Evolutionary conservation across 2,329 filamentous ascomycete species (phyloP).

Genomic region (Exophiala sp.): DNA sequence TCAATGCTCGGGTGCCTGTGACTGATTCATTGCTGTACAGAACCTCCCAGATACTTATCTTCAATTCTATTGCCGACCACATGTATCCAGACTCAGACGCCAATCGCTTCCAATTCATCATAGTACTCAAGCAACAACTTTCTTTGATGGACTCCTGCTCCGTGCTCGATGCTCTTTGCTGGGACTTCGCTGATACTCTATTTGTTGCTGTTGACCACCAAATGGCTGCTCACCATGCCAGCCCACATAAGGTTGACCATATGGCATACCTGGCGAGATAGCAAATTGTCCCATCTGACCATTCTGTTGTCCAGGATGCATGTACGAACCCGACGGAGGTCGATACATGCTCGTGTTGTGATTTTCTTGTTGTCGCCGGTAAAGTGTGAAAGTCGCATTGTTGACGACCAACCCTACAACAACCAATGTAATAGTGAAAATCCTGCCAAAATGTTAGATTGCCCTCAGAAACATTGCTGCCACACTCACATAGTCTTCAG

Average conservation of each 20-base stretch:
- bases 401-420: slow-evolving; percentile 26
- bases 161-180: slow-evolving; percentile 27
- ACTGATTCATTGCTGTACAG: too few relatives aligned
- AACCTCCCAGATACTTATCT: too few relatives aligned
- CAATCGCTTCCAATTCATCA: neutral
- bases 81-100: neutral
- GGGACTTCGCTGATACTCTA: slow-evolving; percentile 28
- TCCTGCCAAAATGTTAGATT: slow-evolving; percentile 23
- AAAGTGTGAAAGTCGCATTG: slow-evolving; percentile 28
- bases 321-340: slow-evolving; percentile 22
- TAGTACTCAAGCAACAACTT: slow-evolving; percentile 2
- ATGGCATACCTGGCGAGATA: slow-evolving; percentile 17
- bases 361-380: slow-evolving; percentile 25
- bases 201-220: slow-evolving; percentile 13
- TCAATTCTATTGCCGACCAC: too few relatives aligned
- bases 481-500: slow-evolving; percentile 69
- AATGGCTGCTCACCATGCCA: slow-evolving; percentile 19
- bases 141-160: slow-evolving; percentile 29
- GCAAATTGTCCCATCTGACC: slow-evolving; percentile 17
- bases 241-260: slow-evolving; percentile 21
- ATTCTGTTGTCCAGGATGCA: slow-evolving; percentile 18
- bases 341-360: slow-evolving; percentile 17
- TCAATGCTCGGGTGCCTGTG: too few relatives aligned
- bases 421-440: slow-evolving; percentile 25
- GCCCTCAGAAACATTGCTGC: slow-evolving; percentile 11